phyloP scores from a whole-genome alignment of 1,284 basidiomycete species.

The Wolfiporia cocos region DNA sequence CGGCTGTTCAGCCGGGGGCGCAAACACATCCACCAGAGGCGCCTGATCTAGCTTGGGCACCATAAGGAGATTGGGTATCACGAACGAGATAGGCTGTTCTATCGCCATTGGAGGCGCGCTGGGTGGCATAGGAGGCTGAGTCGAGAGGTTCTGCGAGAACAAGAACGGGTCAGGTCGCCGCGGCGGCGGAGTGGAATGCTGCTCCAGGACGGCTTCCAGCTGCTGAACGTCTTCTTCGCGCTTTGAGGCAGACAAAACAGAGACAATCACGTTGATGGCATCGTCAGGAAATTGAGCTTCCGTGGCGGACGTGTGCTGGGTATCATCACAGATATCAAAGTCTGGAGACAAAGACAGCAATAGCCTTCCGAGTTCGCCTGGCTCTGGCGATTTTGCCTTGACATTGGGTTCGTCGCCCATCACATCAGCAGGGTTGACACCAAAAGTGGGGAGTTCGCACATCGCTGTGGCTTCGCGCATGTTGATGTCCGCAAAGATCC shows the following conservation, averaged over 20 bases:
- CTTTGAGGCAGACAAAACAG: slow-evolving; percentile 17
- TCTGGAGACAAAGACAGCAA: not conserved
- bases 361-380: not conserved
- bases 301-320: not conserved
- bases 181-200: not conserved
- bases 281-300: slow-evolving; percentile 16
- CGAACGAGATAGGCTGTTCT: not conserved
- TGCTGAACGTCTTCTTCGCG: slow-evolving; percentile 7
- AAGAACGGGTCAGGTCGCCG: not conserved
- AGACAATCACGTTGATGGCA: slow-evolving; percentile 21
- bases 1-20: not conserved
- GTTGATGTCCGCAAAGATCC: slow-evolving; percentile 39
- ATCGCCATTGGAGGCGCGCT: not conserved
- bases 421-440: slow-evolving; percentile 45
- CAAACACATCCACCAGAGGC: not conserved
- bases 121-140: not conserved
- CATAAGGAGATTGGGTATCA: not conserved
- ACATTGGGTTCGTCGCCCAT: slow-evolving; percentile 18
- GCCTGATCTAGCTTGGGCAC: not conserved
- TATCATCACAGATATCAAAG: slow-evolving; percentile 1
- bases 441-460: slow-evolving; percentile 15
- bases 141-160: not conserved
- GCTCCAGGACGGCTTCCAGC: not conserved
- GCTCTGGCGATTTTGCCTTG: slow-evolving; percentile 6
- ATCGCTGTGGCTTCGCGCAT: slow-evolving; percentile 29